phyloP scores from a whole-genome alignment of 1,284 basidiomycete species.

The Naganishia albida region DNA sequence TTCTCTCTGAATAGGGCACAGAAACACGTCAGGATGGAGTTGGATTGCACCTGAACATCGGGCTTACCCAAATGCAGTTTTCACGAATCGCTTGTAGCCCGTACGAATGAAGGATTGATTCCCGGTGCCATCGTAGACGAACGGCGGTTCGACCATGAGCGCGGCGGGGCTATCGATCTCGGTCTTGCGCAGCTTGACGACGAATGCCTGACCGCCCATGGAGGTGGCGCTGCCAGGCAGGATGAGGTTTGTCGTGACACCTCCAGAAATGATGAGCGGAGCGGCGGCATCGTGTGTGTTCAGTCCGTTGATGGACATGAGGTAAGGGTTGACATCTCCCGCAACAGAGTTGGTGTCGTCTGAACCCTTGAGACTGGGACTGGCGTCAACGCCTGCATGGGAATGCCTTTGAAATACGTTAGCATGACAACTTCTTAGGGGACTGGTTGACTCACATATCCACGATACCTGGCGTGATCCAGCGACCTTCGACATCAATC shows the following conservation, averaged over 20 bases:
- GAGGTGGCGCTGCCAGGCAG: conserved; percentile 56
- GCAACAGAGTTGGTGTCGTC: conserved; percentile 54
- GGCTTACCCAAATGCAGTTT: conserved; percentile 37
- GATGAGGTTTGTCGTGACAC: conserved; percentile 58
- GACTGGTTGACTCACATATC: not conserved
- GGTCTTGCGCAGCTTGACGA: conserved; percentile 57
- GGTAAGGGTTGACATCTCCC: conserved; percentile 54
- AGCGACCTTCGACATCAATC: conserved; percentile 54
- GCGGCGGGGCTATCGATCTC: conserved; percentile 52
- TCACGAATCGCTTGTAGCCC: conserved; percentile 50
- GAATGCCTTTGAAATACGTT: conserved; percentile 70
- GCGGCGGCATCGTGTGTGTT: conserved; percentile 59
- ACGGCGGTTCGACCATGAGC: conserved; percentile 55
- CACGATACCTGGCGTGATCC: conserved; percentile 56
- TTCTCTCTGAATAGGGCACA: conserved; percentile 57
- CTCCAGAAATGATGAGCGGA: conserved; percentile 56
- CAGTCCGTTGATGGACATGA: conserved; percentile 58
- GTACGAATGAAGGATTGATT: conserved; percentile 45
- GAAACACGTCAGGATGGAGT: conserved; percentile 2
- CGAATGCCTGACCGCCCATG: conserved; percentile 56
- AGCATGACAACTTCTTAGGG: not conserved
- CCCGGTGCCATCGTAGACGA: conserved; percentile 40
- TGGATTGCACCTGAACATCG: not conserved
- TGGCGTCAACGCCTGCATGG: conserved; percentile 69
- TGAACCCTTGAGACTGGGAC: conserved; percentile 61